Evolutionary conservation across 2,329 filamentous ascomycete genomes (phyloP).

Genomic region (Coleophoma crateriformis): DNA sequence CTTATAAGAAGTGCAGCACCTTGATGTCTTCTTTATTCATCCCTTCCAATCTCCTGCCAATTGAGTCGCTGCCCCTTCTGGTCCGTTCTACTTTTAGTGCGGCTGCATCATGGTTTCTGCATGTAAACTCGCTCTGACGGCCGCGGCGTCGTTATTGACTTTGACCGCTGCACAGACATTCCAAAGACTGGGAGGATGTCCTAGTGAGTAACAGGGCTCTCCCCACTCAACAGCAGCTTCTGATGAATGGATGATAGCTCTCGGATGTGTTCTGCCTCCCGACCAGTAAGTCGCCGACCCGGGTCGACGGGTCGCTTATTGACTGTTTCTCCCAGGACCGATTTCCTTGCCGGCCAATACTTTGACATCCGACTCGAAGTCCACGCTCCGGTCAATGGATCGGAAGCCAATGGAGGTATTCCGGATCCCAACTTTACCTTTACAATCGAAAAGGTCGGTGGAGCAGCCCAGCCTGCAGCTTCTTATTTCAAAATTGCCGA

Average conservation of each 20-base stretch:
- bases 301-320: not conserved
- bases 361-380: conserved; percentile 80
- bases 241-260: conserved; percentile 20
- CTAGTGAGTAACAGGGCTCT: conserved; percentile 18
- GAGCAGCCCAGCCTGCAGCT: conserved; percentile 46
- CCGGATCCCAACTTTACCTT: conserved; percentile 73
- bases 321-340: conserved; percentile 42
- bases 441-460: conserved; percentile 62
- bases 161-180: conserved; percentile 49
- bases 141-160: conserved; percentile 29
- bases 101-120: conserved; percentile 18
- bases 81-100: conserved; percentile 6
- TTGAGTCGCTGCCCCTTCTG: not conserved
- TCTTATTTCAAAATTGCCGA: conserved; percentile 67
- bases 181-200: conserved; percentile 54
- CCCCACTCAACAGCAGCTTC: not conserved
- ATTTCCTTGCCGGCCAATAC: conserved; percentile 78
- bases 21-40: conserved; percentile 12
- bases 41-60: conserved; percentile 2
- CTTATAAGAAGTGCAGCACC: conserved; percentile 29
- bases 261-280: conserved; percentile 55
- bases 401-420: conserved; percentile 62
- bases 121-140: conserved; percentile 20
- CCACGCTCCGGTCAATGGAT: conserved; percentile 76
- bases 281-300: conserved; percentile 37